These are phyloP conservation scores for Claviceps digitariae DNA, from an alignment of 2,329 filamentous ascomycete genomes.

Conservation along the genomic window DNA sequence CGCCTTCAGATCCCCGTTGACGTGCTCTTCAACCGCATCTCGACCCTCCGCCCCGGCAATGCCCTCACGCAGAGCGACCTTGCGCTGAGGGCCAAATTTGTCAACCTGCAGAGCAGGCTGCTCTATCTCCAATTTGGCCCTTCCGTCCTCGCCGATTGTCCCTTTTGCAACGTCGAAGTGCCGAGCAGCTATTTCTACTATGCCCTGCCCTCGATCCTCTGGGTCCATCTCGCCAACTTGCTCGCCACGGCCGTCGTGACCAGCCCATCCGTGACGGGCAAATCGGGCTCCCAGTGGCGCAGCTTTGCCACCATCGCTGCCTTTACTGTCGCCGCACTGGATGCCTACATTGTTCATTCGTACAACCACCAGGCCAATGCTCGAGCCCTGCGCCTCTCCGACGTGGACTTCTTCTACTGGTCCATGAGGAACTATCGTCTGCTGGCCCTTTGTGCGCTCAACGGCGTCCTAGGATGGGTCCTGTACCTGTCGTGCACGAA, in stretches of 20 bases:
- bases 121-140: conserved; percentile 79
- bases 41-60: conserved; percentile 33
- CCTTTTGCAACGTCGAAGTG: conserved; percentile 68
- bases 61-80: conserved; percentile 46
- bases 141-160: conserved; percentile 55
- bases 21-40: conserved; percentile 68
- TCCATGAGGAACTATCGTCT: conserved; percentile 48
- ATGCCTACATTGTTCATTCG: conserved; percentile 50
- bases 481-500: conserved; percentile 71
- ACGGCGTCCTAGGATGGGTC: conserved; percentile 47
- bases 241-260: conserved; percentile 59
- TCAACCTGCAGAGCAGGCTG: conserved; percentile 56
- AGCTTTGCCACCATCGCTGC: conserved; percentile 52
- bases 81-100: conserved; percentile 53
- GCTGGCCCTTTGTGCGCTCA: conserved; percentile 48
- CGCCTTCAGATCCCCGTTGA: conserved; percentile 77
- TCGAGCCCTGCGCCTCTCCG: conserved; percentile 43
- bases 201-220: conserved; percentile 56
- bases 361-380: conserved; percentile 56
- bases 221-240: conserved; percentile 72
- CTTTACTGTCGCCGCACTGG: conserved; percentile 42
- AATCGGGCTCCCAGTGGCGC: conserved; percentile 55
- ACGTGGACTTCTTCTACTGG: conserved; percentile 64
- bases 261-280: conserved; percentile 50
- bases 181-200: conserved; percentile 65